Base-by-base conservation (phyloP, 495 filamentous ascomycete species). In the Ascodesmis nigricans region DNA sequence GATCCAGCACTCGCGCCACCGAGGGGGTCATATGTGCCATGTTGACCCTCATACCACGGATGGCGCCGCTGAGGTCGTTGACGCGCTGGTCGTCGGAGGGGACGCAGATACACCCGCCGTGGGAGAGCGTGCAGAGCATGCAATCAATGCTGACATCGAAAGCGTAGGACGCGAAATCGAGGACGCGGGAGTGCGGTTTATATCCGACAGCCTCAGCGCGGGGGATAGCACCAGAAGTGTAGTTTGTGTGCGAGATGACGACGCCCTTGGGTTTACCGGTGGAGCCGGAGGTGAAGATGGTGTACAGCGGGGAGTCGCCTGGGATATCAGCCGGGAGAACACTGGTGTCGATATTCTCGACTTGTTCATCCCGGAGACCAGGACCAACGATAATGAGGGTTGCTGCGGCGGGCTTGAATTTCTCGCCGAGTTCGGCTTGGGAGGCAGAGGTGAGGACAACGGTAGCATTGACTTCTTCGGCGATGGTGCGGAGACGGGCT, bases 131-230 rank as follows among this genome's bases (percentile, higher is more conserved):
- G 3, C 69, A 67, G 33, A 76, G 64, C 3, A 75, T 67, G 36
- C 80, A 75, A 3, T 65, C 47, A 13, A 78, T 57, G 27, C 68
- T 67, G 19, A 69, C 63, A 39, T 82, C 76, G 24, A 75, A 75
- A 1, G 69, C 68, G 45, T 69, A 75, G 29, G 68, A 69, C 1
- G 73, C 70, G 35, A 75, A 67, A 39, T 80, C 74, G 41, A 80
- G 58, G 5, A 71, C 61, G 3, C 69, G 55, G 10, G n/a, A n/a
- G n/a, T n/a, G n/a, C n/a, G 67, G 67, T 19, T 59, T 53, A 27
- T 75, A 62, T 6, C 53, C 39, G 10, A 71, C 45, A 0, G 58
- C 55, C 0, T 55, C 50, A 1, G 60, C 62, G 38, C 72, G 69
- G 1, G 54, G 57, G 8, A 52, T 44, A 0, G 57, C 55, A 6